phyloP scores from a whole-genome alignment of 2,329 filamentous ascomycete species.

The Cladophialophora psammophila region DNA sequence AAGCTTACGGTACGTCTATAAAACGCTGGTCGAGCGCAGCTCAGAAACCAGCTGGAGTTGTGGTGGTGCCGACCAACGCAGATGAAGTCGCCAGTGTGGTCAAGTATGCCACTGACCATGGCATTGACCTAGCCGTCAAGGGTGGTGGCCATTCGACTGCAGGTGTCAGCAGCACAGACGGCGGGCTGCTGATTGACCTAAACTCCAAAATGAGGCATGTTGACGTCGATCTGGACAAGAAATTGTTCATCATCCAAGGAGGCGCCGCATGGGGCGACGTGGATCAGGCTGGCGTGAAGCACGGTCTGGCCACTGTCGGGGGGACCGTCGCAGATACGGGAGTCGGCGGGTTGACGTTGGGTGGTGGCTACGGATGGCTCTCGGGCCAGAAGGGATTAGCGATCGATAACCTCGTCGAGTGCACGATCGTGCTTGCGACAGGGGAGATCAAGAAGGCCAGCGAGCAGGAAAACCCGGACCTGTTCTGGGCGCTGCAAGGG shows the following conservation, averaged over 20 bases:
- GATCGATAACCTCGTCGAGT: slow-evolving; percentile 58
- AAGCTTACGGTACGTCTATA: slow-evolving; percentile 48
- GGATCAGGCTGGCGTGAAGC: slow-evolving; percentile 58
- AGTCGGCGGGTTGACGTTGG: slow-evolving; percentile 65
- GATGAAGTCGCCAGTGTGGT: slow-evolving; percentile 54
- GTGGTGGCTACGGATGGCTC: slow-evolving; percentile 67
- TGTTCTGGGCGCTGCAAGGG: slow-evolving; percentile 53
- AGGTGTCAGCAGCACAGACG: slow-evolving; percentile 58
- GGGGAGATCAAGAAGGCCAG: slow-evolving; percentile 50
- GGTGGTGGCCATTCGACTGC: slow-evolving; percentile 65
- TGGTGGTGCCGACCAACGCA: slow-evolving; percentile 52
- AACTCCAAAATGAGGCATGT: slow-evolving; percentile 58
- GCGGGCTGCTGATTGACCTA: slow-evolving; percentile 65
- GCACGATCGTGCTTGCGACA: slow-evolving; percentile 48
- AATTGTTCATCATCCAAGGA: slow-evolving; percentile 59
- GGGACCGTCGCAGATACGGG: slow-evolving; percentile 70
- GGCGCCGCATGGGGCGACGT: slow-evolving; percentile 64
- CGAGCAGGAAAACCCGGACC: slow-evolving; percentile 46
- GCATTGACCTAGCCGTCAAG: slow-evolving; percentile 60
- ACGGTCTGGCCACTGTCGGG: slow-evolving; percentile 65
- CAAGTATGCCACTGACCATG: slow-evolving; percentile 53
- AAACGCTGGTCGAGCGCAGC: slow-evolving; percentile 50
- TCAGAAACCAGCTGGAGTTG: slow-evolving; percentile 52
- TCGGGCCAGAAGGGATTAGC: slow-evolving; percentile 62
- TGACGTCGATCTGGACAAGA: slow-evolving; percentile 54